Base-by-base conservation (phyloP, 257 asterid genomes). In the Rehmannia glutinosa region DNA sequence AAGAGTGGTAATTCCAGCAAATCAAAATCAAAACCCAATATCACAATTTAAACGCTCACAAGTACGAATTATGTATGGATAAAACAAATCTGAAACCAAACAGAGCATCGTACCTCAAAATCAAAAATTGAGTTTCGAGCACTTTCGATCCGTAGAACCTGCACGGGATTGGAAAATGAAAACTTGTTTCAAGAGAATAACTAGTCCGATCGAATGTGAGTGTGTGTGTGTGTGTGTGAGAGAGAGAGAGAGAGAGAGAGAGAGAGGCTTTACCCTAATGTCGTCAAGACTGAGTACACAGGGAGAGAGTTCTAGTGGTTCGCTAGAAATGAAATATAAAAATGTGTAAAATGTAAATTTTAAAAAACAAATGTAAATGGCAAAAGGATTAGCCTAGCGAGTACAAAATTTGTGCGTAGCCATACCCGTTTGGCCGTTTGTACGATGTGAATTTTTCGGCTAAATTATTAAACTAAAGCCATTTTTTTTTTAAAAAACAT, bases 21-120 rank as follows among this genome's bases (percentile, higher is more conserved):
- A 52, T 0, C 10, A 41, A 28, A 30, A 56, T 32, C 45, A 32
- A 42, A 54, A 64, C 59, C 41, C 56, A 5, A 51, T 11, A 46
- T 16, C 56, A 50, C 21, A 54, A 74, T 50, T 32, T 23, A 68
- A 63, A 57, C 25, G 8, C 66, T n/a, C 16, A 25, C 15, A 46
- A 5, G 5, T 8, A 24, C 17, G 52, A 21, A 30, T 19, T 33
- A 16, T 7, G 21, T 30, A 53, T 8, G 60, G 28, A 36, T 32
- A 16, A 38, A 47, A 56, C 64, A 63, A 72, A 75, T 72, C 76
- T 42, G 45, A 71, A 49, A 16, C n/a, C 19, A 63, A 75, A 66
- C 9, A 36, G 54, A 25, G 46, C 45, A 9, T 32, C 66, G 43
- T 11, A 71, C 70, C 75, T 2, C 63, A 41, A 70, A 51, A 25